These are phyloP conservation scores for Chenopodium quinoa DNA, from an alignment of 148 eudicot species.

Conservation along the genomic window DNA sequence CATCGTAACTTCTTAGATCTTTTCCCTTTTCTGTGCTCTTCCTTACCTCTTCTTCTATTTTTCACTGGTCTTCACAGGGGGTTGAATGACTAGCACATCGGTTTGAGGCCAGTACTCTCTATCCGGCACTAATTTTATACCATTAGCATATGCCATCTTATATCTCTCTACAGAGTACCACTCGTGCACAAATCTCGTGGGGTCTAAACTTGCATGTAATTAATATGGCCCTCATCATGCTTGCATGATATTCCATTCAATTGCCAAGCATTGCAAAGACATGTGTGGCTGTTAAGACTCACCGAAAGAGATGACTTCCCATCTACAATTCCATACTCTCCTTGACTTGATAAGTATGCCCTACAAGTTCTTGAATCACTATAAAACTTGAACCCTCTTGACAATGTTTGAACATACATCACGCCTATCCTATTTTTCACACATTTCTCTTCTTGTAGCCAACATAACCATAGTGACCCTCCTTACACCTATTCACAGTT, in stretches of 20 bases:
- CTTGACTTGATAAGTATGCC: background rate
- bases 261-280: background rate
- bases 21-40: no score
- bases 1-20: no score
- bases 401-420: background rate
- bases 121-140: background rate
- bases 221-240: background rate
- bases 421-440: background rate
- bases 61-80: background rate
- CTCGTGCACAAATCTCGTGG: background rate
- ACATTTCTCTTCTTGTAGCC: background rate
- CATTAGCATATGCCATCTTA: background rate
- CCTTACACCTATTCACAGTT: background rate
- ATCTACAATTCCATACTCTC: background rate
- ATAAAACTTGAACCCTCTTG: background rate
- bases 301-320: background rate
- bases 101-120: background rate
- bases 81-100: background rate
- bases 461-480: background rate
- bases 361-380: background rate
- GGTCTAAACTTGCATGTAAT: background rate
- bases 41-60: constrained; percentile 2
- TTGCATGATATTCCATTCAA: background rate
- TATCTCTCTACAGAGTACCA: constrained; percentile 2
- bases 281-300: background rate